These are phyloP conservation scores for Herpetomonas samuelpessoai DNA, from an alignment of 208 protist species.

Conservation along the genomic window DNA sequence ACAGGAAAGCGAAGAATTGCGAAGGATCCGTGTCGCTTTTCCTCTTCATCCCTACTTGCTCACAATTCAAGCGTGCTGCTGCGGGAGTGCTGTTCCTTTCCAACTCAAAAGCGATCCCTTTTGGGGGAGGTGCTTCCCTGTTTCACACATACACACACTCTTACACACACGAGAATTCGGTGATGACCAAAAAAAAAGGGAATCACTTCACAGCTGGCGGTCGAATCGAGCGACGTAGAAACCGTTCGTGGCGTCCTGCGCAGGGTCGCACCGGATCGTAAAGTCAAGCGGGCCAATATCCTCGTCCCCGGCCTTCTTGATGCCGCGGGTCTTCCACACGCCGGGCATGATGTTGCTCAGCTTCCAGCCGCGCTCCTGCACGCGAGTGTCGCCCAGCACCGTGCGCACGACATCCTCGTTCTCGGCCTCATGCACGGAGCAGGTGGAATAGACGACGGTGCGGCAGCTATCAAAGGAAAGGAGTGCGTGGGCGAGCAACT, in stretches of 20 bases:
- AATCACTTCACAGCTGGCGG: too few relatives aligned
- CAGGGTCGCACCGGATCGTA: constrained; percentile 85
- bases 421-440: constrained; percentile 87
- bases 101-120: too few relatives aligned
- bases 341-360: constrained; percentile 84
- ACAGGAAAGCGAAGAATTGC: too few relatives aligned
- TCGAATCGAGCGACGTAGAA: constrained; percentile 90
- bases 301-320: not conserved
- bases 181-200: too few relatives aligned
- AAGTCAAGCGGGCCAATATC: constrained; percentile 59
- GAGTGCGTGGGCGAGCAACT: constrained; percentile 82
- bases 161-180: too few relatives aligned
- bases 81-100: too few relatives aligned
- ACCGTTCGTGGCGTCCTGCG: constrained; percentile 70
- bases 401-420: constrained; percentile 88
- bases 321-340: constrained; percentile 56
- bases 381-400: constrained; percentile 68
- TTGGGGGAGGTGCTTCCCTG: too few relatives aligned
- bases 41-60: too few relatives aligned
- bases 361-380: constrained; percentile 69
- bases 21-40: too few relatives aligned
- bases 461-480: constrained; percentile 87
- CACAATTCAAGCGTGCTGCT: too few relatives aligned
- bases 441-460: constrained; percentile 92
- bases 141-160: too few relatives aligned